Evolutionary conservation across 2,329 filamentous ascomycete species (phyloP).

Genomic region (Sporothrix curviconia): DNA sequence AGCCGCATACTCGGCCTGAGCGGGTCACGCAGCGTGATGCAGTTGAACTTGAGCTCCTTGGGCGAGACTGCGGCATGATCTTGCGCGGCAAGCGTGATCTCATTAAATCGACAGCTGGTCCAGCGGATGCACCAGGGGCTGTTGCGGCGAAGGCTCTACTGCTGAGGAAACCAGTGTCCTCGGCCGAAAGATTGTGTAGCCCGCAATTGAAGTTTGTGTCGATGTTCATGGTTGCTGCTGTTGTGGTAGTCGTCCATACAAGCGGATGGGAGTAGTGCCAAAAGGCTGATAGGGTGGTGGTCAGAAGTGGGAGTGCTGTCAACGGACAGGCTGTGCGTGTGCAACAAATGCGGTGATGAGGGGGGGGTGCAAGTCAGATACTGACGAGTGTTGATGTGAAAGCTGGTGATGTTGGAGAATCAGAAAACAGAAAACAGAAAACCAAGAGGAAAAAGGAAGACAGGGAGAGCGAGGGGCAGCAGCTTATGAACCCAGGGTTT

Average conservation of each 20-base stretch:
- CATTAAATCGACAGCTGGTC: conserved; percentile 49
- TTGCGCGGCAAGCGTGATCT: conserved; percentile 55
- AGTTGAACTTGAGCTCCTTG: conserved; percentile 74
- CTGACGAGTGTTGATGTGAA: neutral
- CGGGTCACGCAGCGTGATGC: conserved; percentile 77
- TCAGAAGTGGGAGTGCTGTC: neutral
- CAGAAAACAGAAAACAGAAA: neutral
- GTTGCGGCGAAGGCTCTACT: conserved; percentile 25
- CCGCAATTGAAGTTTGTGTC: conserved; percentile 39
- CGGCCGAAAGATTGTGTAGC: conserved; percentile 41
- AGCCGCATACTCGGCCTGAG: conserved; percentile 71
- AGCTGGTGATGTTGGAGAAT: neutral
- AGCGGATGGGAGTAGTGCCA: conserved; percentile 10
- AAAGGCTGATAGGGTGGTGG: neutral
- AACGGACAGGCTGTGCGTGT: neutral
- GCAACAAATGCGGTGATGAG: too few species aligned
- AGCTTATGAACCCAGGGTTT: conserved; percentile 5
- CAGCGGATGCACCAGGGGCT: conserved; percentile 32
- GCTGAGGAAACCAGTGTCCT: conserved; percentile 32
- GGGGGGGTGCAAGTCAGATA: neutral
- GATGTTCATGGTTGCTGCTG: conserved; percentile 30
- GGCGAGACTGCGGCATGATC: conserved; percentile 59
- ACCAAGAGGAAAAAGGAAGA: neutral
- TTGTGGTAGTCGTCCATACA: conserved; percentile 20
- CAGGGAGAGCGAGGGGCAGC: neutral